Evolutionary conservation across 2,329 filamentous ascomycete genomes (phyloP).

Genomic region (Colletotrichum sublineola): DNA sequence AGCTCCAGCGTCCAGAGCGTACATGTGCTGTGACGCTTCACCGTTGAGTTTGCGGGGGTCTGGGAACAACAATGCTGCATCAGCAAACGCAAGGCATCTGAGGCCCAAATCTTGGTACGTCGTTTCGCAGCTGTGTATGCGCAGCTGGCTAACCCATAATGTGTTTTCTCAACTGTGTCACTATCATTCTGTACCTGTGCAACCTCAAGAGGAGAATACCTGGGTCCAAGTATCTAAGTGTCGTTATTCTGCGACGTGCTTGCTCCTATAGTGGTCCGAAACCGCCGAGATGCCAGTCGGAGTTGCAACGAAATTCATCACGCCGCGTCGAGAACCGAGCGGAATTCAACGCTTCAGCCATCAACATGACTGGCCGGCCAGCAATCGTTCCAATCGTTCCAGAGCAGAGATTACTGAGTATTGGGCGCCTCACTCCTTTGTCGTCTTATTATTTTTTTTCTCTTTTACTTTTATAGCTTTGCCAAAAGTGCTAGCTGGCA

Average conservation of each 20-base stretch:
- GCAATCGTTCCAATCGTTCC: too few relatives aligned
- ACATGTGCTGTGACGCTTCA: background rate
- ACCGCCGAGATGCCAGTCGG: slow-evolving; percentile 6
- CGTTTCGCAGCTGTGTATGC: too few relatives aligned
- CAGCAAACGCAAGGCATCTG: background rate
- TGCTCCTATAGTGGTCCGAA: background rate
- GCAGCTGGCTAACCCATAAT: too few relatives aligned
- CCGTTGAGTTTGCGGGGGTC: background rate
- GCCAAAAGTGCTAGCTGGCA: background rate
- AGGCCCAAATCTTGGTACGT: too few relatives aligned
- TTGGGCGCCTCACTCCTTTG: background rate
- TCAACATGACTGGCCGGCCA: background rate
- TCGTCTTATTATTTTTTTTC: background rate
- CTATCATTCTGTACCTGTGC: too few relatives aligned
- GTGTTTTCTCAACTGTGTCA: too few relatives aligned
- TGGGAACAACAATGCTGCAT: background rate
- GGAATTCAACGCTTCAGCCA: slow-evolving; percentile 2
- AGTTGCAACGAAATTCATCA: background rate
- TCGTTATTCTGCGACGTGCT: background rate
- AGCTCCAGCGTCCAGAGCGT: slow-evolving; percentile 1
- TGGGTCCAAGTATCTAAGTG: too few relatives aligned
- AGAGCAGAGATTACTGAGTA: background rate
- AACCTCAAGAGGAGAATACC: too few relatives aligned
- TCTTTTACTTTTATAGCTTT: background rate
- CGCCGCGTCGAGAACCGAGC: slow-evolving; percentile 25